Conservation (phyloP, 1,284 basidiomycete genomes). For the Apiotrichum brassicae region DNA sequence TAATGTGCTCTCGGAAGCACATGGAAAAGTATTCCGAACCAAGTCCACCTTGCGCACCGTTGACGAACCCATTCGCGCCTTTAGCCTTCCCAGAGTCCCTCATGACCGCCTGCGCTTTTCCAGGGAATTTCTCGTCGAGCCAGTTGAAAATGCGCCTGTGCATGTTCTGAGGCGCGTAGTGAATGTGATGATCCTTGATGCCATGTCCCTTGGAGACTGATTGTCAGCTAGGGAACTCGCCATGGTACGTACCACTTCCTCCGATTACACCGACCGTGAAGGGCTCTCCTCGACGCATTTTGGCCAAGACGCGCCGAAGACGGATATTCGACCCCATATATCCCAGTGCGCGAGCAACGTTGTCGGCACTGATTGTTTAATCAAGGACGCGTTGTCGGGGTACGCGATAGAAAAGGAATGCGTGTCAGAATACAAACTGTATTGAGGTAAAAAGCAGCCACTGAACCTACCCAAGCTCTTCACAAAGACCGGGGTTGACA, state of each 20-base stretch:
- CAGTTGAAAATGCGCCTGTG: constrained; percentile 36
- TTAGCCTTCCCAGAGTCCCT: constrained; percentile 4
- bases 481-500: too few species aligned
- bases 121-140: constrained; percentile 33
- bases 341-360: not conserved
- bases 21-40: constrained; percentile 32
- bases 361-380: not conserved
- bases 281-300: constrained; percentile 20
- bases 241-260: not conserved
- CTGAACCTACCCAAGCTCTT: too few species aligned
- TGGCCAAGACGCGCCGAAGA: constrained; percentile 19
- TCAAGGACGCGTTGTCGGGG: too few species aligned
- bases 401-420: too few species aligned
- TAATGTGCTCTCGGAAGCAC: constrained; percentile 28
- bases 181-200: constrained; percentile 6
- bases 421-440: too few species aligned
- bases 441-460: too few species aligned
- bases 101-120: too few species aligned
- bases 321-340: constrained; percentile 20
- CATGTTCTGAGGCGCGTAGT: constrained; percentile 28
- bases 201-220: constrained; percentile 34
- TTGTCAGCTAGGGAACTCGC: too few species aligned
- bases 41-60: constrained; percentile 24
- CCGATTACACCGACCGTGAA: constrained; percentile 25
- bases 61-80: constrained; percentile 23